Evolutionary conservation across 495 filamentous ascomycete genomes (phyloP), one percentile per base, ranked within the genome.

Genomic region (Xylaria longipes): DNA sequence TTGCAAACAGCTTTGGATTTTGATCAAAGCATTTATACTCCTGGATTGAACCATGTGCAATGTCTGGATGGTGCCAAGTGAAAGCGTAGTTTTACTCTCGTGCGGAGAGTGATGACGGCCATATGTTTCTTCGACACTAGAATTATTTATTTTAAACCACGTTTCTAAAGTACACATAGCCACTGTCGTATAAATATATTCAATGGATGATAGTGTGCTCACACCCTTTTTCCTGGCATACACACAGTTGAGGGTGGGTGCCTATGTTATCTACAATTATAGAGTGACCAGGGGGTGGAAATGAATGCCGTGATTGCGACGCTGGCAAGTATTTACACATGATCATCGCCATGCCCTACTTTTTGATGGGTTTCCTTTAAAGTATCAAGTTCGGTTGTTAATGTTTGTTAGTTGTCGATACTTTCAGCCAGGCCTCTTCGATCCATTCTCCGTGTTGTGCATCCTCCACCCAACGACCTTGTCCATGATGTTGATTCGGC

Each of bases 401-500:
- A 58, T n/a, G 7, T 9, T 15, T 1, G 31, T 58, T 58, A 6
- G 54, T n/a, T 35, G 15, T 35, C 15, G 31, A 58, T 61, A 14
- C 5, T 12, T 62, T 11, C 20, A 41, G n/a, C 37, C 37, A 41
- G 12, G 25, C 35, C 35, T 65, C 41, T 25, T 65, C 62, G 25
- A 48, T 48, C 62, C 62, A 65, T 48, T 65, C 41, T 25, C 62
- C 43, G 43, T 48, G 43, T 7, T n/a, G 22, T 31, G 43, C 43
- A 35, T 33, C 62, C 14, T 46, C 27, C 41, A 33, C 41, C 62
- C 62, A 65, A 20, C 8, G 11, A 11, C 60, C 60, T 45, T 41
- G 20, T 5, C 12, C 1, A 22, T 35, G 7, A 48, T 35, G 37
- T 1, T 20, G 27, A 48, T 15, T 17, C 27, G 15, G 43, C 7